These are phyloP conservation scores for Aspergillus sojae DNA, from an alignment of 2,329 filamentous ascomycete species.

Conservation along the genomic window DNA sequence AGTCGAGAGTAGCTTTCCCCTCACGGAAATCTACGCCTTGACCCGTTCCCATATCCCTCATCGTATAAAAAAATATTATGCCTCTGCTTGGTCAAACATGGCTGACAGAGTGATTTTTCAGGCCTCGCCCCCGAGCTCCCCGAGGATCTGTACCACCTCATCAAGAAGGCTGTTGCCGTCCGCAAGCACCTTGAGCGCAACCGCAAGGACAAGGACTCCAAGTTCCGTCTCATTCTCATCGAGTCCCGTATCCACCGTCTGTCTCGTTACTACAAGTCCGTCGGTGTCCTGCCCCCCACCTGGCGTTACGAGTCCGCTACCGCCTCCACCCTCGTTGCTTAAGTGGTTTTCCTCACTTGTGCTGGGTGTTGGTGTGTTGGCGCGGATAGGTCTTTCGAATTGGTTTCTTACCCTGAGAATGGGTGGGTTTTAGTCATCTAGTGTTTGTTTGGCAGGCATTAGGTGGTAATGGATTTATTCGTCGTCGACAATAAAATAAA, in stretches of 20 bases:
- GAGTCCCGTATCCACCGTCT: slow-evolving; percentile 99
- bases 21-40: neutral
- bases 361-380: neutral
- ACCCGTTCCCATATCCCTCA: neutral
- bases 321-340: slow-evolving; percentile 90
- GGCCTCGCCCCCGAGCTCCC: slow-evolving; percentile 98
- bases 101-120: slow-evolving; percentile 94
- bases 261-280: slow-evolving; percentile 99
- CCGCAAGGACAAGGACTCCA: slow-evolving; percentile 99
- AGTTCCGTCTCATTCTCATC: slow-evolving; percentile 99
- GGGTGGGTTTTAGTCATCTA: neutral
- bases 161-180: slow-evolving; percentile 99
- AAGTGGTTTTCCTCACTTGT: slow-evolving; percentile 44
- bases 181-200: slow-evolving; percentile 99
- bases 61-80: slow-evolving; percentile 44
- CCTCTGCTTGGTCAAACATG: slow-evolving; percentile 81
- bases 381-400: slow-evolving; percentile 5
- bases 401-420: neutral
- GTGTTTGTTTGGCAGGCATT: neutral
- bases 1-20: neutral
- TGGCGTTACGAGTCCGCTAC: slow-evolving; percentile 99
- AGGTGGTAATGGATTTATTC: neutral
- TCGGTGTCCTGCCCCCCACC: slow-evolving; percentile 78
- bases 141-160: slow-evolving; percentile 99
- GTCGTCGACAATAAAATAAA: neutral